Conservation (phyloP, 306 rosid genomes). For the Prinsepia uniflora region DNA sequence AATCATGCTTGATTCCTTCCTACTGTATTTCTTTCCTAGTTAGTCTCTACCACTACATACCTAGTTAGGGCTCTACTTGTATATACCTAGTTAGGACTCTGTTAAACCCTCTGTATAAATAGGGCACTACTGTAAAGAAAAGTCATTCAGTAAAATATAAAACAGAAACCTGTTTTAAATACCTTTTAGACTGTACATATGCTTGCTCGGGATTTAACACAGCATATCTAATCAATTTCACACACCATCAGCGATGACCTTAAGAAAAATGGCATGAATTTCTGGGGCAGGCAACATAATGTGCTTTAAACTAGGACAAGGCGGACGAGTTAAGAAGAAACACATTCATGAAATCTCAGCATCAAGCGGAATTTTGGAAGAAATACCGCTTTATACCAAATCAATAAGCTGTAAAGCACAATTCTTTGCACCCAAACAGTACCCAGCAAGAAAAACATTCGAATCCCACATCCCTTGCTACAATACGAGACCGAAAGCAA, state of each 20-base stretch:
- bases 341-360: neutral
- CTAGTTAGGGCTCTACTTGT: too few relatives aligned
- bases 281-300: neutral
- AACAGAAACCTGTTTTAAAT: too few relatives aligned
- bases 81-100: too few relatives aligned
- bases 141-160: too few relatives aligned
- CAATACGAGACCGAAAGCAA: neutral
- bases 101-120: too few relatives aligned
- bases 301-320: too few relatives aligned
- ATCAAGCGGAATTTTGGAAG: neutral
- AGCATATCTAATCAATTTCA: neutral
- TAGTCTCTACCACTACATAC: too few relatives aligned
- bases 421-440: constrained; percentile 7
- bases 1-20: too few relatives aligned
- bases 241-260: neutral
- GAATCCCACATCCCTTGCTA: neutral
- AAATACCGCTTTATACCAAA: neutral
- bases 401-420: neutral
- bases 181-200: neutral
- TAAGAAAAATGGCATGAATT: neutral
- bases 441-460: neutral
- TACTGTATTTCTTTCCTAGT: too few relatives aligned
- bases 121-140: too few relatives aligned
- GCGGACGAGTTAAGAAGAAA: too few relatives aligned
- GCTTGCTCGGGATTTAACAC: neutral